Base-by-base conservation (phyloP, 1,284 basidiomycete species). In the Flammula alnicola region DNA sequence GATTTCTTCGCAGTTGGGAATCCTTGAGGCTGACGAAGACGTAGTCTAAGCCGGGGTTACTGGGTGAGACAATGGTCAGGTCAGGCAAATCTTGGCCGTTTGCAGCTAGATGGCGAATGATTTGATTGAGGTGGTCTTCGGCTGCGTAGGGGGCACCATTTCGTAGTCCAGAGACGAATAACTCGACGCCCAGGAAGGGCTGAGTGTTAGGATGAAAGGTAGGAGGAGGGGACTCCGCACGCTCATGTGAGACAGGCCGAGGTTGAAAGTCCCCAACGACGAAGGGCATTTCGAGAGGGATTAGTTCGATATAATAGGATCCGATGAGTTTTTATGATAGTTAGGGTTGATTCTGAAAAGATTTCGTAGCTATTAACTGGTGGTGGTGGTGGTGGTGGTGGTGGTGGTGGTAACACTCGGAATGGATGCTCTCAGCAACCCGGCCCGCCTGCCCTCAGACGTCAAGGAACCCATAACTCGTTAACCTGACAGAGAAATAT, bases 111-210 rank as follows among this genome's bases (percentile, higher is more conserved):
- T 14, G 8, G n/a, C 11, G n/a, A 14, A 44, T 31, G 10, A 44
- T 31, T 6, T 31, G 25, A 6, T 29, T 29, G 6, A 44, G 27
- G 19, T 44, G 41, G 8, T 44, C 27, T 11, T 23, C 17, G 17
- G 41, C 41, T 9, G 41, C 33, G 27, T 6, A 20, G 22, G 17
- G 5, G 22, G 25, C 6, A 8, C 26, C 30, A 10, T 12, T 8
- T 29, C 5, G 22, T 12, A 44, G 17, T 6, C 41, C 41, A 11
- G 25, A 31, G 19, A 44, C 41, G 7, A 20, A 35, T 11, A 44
- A 19, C 19, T 44, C 41, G n/a, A 44, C 25, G n/a, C 41, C 41
- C 33, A 23, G 33, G 41, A 44, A 44, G 9, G 27, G 27, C 8
- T 44, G n/a, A 35, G 7, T 12, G 14, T 8, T 6, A 11, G 33